Percentiles rank a stretch among this genome's conserved stretches.
Conservation (phyloP, 176 grass and related monocot species). For the Leersia perrieri region DNA sequence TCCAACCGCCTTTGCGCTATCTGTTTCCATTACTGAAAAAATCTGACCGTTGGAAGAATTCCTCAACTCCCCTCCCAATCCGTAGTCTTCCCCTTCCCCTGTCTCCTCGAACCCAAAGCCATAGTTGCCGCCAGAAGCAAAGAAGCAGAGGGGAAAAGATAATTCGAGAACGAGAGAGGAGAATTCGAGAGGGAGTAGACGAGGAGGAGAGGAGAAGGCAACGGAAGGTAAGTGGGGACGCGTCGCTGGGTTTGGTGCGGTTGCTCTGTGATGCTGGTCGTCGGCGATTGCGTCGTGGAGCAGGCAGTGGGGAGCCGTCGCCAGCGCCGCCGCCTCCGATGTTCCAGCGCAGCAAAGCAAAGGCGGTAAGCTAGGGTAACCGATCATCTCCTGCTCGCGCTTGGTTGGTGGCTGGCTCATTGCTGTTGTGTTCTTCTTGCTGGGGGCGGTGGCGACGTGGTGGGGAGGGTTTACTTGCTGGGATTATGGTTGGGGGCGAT, state of each 20-base stretch:
- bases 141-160: neutral
- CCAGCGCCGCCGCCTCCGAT: neutral
- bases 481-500: neutral
- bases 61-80: neutral
- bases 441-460: too few relatives aligned
- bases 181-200: neutral
- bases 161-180: neutral
- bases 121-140: neutral
- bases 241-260: neutral
- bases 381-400: neutral
- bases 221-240: neutral
- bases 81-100: neutral
- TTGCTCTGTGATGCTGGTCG: neutral
- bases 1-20: neutral
- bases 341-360: slow-evolving; percentile 33
- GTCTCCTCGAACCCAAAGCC: neutral
- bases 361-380: slow-evolving; percentile 25
- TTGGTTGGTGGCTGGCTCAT: neutral
- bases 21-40: slow-evolving; percentile 14
- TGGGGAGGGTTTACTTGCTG: neutral
- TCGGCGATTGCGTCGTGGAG: slow-evolving; percentile 54
- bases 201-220: too few relatives aligned
- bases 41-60: slow-evolving; percentile 37
- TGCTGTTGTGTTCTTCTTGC: neutral
- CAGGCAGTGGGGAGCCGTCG: slow-evolving; percentile 19